Evolutionary conservation across 2,329 filamentous ascomycete genomes (phyloP).

Genomic region (Arthrobotrys megalospora): DNA sequence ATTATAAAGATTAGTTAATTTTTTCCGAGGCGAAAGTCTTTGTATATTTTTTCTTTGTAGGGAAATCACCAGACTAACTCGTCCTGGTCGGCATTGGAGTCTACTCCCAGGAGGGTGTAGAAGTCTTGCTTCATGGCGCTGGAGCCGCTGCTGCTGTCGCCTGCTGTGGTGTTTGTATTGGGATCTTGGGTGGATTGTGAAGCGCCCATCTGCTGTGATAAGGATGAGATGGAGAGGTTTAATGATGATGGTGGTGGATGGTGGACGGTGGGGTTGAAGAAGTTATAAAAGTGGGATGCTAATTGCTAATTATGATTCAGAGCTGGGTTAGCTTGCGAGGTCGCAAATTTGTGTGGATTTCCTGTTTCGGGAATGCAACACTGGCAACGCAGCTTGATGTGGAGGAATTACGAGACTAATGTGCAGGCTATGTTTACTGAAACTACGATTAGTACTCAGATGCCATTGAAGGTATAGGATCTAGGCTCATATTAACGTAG

Average conservation of each 20-base stretch:
- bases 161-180: background rate
- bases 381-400: no score
- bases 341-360: no score
- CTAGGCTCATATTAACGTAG: no score
- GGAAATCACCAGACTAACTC: slow-evolving; percentile 55
- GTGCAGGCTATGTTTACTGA: no score
- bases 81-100: slow-evolving; percentile 53
- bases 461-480: no score
- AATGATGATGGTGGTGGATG: background rate
- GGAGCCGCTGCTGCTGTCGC: background rate
- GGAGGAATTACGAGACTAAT: no score
- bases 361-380: no score
- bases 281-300: no score
- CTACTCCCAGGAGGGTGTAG: slow-evolving; percentile 46
- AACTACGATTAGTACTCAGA: no score
- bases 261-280: background rate
- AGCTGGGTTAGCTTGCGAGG: no score
- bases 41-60: background rate
- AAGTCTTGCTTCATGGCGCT: slow-evolving; percentile 56
- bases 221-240: background rate
- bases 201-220: slow-evolving; percentile 37
- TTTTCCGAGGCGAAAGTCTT: background rate
- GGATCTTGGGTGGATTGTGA: slow-evolving; percentile 36
- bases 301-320: no score
- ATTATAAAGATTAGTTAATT: background rate